phyloP scores from a whole-genome alignment of 225 moss, liverwort and hornwort genomes.

The Marchantia paleacea region DNA sequence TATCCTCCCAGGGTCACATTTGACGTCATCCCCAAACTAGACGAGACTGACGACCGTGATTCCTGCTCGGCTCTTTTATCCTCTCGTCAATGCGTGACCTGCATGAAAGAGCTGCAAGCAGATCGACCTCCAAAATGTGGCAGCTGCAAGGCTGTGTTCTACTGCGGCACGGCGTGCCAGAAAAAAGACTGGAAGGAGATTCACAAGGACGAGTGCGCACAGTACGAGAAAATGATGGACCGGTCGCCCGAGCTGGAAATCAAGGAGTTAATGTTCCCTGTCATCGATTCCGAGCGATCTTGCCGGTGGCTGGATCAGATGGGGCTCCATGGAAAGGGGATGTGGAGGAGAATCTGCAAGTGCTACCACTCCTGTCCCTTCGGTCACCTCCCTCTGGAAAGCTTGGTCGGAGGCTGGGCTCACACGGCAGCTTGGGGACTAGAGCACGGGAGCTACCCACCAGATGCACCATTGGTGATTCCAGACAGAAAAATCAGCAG shows the following conservation, averaged over 20 bases:
- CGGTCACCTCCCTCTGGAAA: constrained; percentile 26
- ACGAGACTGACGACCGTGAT: neutral
- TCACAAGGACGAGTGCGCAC: constrained; percentile 31
- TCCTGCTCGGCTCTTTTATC: neutral
- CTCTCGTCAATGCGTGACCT: constrained; percentile 23
- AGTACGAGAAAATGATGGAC: constrained; percentile 35
- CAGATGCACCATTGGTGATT: constrained; percentile 20
- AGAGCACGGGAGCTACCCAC: constrained; percentile 31
- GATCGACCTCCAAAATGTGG: constrained; percentile 24
- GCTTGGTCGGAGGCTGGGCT: neutral
- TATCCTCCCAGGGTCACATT: constrained; percentile 21
- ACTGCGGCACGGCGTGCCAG: constrained; percentile 29
- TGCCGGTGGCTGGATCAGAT: constrained; percentile 33
- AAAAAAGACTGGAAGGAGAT: constrained; percentile 36
- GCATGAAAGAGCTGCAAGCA: constrained; percentile 17
- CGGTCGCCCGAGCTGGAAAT: constrained; percentile 16
- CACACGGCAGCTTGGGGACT: constrained; percentile 25
- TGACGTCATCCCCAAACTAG: constrained; percentile 7
- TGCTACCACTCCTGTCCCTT: constrained; percentile 24
- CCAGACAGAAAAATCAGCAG: neutral
- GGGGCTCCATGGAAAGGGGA: constrained; percentile 27
- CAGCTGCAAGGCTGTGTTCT: constrained; percentile 36
- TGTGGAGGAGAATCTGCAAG: constrained; percentile 35
- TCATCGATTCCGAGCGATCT: constrained; percentile 21
- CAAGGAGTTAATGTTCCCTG: constrained; percentile 26